Conservation (phyloP, 23 red algal genomes). For the Gracilaria caudata region DNA sequence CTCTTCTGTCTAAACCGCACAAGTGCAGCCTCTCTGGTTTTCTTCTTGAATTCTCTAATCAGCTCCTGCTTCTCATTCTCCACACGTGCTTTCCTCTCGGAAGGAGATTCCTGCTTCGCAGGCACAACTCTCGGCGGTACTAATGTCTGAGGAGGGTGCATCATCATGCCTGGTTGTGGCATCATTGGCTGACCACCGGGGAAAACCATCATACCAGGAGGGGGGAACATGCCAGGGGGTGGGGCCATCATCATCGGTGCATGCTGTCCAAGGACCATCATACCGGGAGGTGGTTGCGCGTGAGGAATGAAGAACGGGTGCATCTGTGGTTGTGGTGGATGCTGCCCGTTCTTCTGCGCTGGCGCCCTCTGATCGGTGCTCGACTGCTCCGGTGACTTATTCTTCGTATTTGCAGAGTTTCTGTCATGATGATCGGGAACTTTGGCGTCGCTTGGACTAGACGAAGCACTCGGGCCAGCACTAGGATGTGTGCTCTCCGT, state of each 20-base stretch:
- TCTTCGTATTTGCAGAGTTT: neutral
- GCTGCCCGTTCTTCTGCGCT: neutral
- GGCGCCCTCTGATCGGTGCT: neutral
- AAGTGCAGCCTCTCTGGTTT: slow-evolving; percentile 84
- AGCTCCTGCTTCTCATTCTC: slow-evolving; percentile 85
- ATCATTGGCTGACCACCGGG: slow-evolving; percentile 38
- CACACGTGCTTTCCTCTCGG: slow-evolving; percentile 60
- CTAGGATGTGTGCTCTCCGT: neutral
- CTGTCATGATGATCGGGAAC: neutral
- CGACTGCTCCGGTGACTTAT: neutral
- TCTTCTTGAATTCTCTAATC: slow-evolving; percentile 92
- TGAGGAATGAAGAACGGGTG: slow-evolving; percentile 56
- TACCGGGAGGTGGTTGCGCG: slow-evolving; percentile 17
- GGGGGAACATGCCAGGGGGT: slow-evolving; percentile 51
- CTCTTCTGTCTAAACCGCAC: slow-evolving; percentile 94
- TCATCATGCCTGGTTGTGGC: slow-evolving; percentile 38
- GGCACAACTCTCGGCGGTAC: slow-evolving; percentile 1
- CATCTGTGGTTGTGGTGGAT: slow-evolving; percentile 19
- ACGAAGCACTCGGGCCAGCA: neutral
- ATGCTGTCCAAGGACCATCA: slow-evolving; percentile 56
- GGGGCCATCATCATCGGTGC: slow-evolving; percentile 47
- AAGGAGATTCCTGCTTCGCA: slow-evolving; percentile 37
- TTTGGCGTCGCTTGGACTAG: slow-evolving; percentile 4
- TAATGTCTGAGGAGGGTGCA: slow-evolving; percentile 17
- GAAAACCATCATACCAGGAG: slow-evolving; percentile 69